Evolutionary conservation across 331 rosid species (phyloP).

Genomic region (Acacia pycnantha): DNA sequence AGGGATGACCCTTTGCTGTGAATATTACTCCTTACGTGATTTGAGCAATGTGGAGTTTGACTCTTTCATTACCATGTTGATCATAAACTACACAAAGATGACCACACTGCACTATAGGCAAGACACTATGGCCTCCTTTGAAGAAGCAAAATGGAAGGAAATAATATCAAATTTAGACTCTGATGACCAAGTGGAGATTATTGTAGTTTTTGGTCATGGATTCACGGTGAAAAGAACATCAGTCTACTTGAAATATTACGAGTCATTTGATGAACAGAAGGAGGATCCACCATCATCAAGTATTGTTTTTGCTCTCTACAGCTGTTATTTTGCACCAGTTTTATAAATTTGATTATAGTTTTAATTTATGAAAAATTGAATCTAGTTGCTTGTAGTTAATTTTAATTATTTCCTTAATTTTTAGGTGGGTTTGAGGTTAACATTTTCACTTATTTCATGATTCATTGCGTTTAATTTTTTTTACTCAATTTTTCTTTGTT

Average conservation of each 20-base stretch:
- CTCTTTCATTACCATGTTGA: no score
- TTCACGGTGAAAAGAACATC: background rate
- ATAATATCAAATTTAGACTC: background rate
- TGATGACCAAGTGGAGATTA: background rate
- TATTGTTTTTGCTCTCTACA: background rate
- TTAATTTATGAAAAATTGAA: no score
- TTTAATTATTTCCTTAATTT: no score
- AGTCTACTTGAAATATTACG: background rate
- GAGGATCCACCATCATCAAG: background rate
- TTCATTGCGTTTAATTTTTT: no score
- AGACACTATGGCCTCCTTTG: no score
- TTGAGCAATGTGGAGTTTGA: background rate
- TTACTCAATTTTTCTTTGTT: no score
- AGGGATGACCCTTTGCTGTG: background rate
- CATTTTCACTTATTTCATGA: no score
- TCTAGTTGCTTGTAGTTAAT: no score
- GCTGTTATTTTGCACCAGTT: background rate
- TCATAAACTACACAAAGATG: no score
- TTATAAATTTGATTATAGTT: background rate
- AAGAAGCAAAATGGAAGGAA: background rate
- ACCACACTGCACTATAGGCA: no score
- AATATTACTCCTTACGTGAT: background rate
- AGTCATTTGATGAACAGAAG: background rate
- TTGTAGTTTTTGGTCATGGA: background rate
- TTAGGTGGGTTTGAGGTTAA: no score